Evolutionary conservation across 2,329 filamentous ascomycete species (phyloP), one percentile per base, ranked within the genome.

Genomic region (Nothophoma quercina): DNA sequence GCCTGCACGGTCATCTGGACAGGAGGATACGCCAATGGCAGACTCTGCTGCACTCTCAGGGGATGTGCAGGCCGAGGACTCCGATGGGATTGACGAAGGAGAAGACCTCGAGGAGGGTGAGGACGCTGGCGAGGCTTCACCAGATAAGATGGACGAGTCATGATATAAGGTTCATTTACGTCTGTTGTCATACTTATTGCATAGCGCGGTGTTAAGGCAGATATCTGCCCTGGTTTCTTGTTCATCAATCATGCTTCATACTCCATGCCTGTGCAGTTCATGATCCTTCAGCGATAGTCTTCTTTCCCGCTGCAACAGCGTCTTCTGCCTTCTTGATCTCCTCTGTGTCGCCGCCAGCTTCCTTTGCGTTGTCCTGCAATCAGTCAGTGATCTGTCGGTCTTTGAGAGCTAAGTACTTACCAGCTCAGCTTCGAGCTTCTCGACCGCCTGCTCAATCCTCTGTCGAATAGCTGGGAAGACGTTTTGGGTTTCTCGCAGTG

Each of bases 401-500:
- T n/a, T 26, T 21, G n/a, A 18, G 18, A n/a, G 23, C 2, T 33
- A 63, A 3, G 7, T 1, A 84, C 84, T 78, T 63, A 92, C 90
- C 64, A 97, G 79, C 73, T 91, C 82, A 62, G 88, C 84, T 76
- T 96, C 86, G 40, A 97, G 80, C 69, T 87, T 90, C 51, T 83
- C 79, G 32, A 93, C 78, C 1, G 91, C 88, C 49, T 88, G 85
- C 36, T 75, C 77, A 63, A 97, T 91, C 68, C 90, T 88, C 68
- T 84, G 73, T 64, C 83, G 84, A 60, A 98, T 77, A 1, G 85
- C 85, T 2, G 82, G 88, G 65, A 98, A 89, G 22, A 98, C 85
- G 49, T 87, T 89, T 71, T 89, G 89, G 7, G 95, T 98, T 78
- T 99, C 90, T 60, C 92, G 86, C n/a, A 92, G 79, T 18, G 90